phyloP scores from a whole-genome alignment of 495 filamentous ascomycete species.

The Daldinia vernicosa region DNA sequence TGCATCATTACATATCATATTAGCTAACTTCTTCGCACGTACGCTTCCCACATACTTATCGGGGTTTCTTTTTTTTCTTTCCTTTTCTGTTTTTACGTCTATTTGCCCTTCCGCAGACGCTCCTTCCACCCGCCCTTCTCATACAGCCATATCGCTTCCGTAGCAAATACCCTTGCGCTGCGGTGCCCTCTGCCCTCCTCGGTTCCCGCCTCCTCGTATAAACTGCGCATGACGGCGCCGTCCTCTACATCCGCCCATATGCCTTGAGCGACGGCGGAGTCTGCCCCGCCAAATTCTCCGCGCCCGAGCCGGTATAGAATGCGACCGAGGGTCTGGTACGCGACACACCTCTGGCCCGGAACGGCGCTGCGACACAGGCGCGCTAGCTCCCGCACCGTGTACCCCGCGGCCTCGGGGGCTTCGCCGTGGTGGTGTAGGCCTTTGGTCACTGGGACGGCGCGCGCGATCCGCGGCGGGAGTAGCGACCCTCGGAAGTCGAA shows the following conservation, averaged over 20 bases:
- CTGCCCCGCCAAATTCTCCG: conserved; percentile 77
- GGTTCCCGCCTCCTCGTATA: conserved; percentile 70
- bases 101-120: conserved; percentile 41
- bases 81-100: background rate
- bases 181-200: conserved; percentile 62
- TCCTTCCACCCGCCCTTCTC: conserved; percentile 77
- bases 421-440: conserved; percentile 95
- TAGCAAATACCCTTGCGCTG: conserved; percentile 79
- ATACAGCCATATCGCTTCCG: conserved; percentile 92
- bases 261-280: conserved; percentile 62
- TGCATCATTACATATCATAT: background rate
- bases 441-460: conserved; percentile 73
- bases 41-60: too few species aligned
- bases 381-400: conserved; percentile 90
- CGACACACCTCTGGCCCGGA: conserved; percentile 86
- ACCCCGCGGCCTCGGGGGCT: conserved; percentile 92
- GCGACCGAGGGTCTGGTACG: conserved; percentile 88
- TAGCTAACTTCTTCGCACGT: too few species aligned
- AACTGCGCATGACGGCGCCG: conserved; percentile 72
- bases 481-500: conserved; percentile 87
- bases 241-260: conserved; percentile 82
- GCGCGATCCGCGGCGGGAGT: conserved; percentile 75
- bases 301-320: conserved; percentile 83
- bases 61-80: background rate
- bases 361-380: conserved; percentile 82